Conservation (phyloP, 2,329 filamentous ascomycete genomes). For the Scedosporium dehoogii region DNA sequence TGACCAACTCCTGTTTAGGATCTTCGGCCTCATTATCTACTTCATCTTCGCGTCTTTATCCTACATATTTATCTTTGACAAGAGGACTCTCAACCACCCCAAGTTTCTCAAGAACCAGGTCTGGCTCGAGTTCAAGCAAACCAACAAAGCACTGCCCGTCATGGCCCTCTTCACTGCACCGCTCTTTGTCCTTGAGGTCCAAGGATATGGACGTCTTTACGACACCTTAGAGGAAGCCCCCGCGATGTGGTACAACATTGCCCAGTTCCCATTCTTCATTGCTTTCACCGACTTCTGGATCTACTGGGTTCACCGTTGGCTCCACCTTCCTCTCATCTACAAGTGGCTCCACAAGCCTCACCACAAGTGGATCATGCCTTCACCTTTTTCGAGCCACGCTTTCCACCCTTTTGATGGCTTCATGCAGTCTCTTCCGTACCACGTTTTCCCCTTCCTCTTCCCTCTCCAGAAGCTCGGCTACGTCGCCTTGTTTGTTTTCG, state of each 20-base stretch:
- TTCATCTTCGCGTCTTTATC: constrained; percentile 75
- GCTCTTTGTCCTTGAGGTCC: constrained; percentile 74
- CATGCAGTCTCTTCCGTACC: constrained; percentile 81
- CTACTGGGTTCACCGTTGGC: constrained; percentile 82
- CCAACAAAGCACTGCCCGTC: constrained; percentile 63
- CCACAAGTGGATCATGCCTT: constrained; percentile 99
- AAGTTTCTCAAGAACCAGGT: constrained; percentile 95
- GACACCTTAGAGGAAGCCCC: constrained; percentile 68
- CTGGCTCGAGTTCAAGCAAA: constrained; percentile 72
- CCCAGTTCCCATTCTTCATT: constrained; percentile 89
- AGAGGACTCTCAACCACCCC: constrained; percentile 77
- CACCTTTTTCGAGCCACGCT: constrained; percentile 82
- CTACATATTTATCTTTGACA: constrained; percentile 86
- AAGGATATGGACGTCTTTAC: constrained; percentile 80
- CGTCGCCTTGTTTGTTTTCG: constrained; percentile 75
- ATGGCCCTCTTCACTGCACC: constrained; percentile 77
- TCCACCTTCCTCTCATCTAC: constrained; percentile 71
- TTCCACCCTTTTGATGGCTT: constrained; percentile 94
- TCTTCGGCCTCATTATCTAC: constrained; percentile 79
- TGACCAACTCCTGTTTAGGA: constrained; percentile 37
- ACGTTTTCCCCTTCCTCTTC: constrained; percentile 86
- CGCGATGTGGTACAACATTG: constrained; percentile 63
- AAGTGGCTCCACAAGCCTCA: constrained; percentile 91
- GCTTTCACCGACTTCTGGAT: constrained; percentile 82
- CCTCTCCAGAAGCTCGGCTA: constrained; percentile 87